These are phyloP conservation scores for Coemansia sp. DNA, from an alignment of 192 early-diverging fungal genomes.

Conservation along the genomic window DNA sequence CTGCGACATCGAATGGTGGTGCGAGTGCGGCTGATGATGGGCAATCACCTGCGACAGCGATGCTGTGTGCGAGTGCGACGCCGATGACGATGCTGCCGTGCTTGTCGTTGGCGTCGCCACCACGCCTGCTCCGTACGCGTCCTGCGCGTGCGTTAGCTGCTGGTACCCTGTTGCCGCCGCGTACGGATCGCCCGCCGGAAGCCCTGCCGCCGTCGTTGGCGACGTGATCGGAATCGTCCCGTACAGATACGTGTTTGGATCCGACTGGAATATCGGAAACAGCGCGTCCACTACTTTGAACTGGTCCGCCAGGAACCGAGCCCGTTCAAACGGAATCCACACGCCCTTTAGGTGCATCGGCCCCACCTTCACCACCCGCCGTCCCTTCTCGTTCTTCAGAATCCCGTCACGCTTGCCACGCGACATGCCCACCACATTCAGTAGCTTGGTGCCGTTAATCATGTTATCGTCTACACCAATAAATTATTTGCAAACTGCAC, in stretches of 20 bases:
- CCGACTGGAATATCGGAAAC: slow-evolving; percentile 74
- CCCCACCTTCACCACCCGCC: slow-evolving; percentile 82
- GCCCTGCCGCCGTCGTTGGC: slow-evolving; percentile 46
- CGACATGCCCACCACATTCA: slow-evolving; percentile 86
- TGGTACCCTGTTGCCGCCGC: slow-evolving; percentile 38
- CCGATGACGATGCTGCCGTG: slow-evolving; percentile 21
- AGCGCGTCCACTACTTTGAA: slow-evolving; percentile 72
- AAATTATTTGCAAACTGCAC: not conserved
- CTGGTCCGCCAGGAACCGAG: slow-evolving; percentile 65
- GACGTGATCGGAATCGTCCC: slow-evolving; percentile 52
- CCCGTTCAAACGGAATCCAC: slow-evolving; percentile 74
- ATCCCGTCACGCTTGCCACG: slow-evolving; percentile 84
- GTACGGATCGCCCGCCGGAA: slow-evolving; percentile 37
- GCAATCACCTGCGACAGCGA: slow-evolving; percentile 52
- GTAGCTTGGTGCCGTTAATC: slow-evolving; percentile 84
- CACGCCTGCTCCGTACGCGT: slow-evolving; percentile 32
- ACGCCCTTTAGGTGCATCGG: slow-evolving; percentile 87
- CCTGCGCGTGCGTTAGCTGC: slow-evolving; percentile 47
- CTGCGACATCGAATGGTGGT: slow-evolving; percentile 41
- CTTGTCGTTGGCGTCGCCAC: slow-evolving; percentile 16
- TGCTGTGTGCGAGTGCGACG: slow-evolving; percentile 50
- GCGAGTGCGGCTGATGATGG: slow-evolving; percentile 29
- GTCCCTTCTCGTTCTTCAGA: slow-evolving; percentile 83
- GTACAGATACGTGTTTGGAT: slow-evolving; percentile 68
- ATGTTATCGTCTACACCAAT: slow-evolving; percentile 71